Conservation (phyloP, 331 rosid genomes). For the Cydonia oblonga region DNA sequence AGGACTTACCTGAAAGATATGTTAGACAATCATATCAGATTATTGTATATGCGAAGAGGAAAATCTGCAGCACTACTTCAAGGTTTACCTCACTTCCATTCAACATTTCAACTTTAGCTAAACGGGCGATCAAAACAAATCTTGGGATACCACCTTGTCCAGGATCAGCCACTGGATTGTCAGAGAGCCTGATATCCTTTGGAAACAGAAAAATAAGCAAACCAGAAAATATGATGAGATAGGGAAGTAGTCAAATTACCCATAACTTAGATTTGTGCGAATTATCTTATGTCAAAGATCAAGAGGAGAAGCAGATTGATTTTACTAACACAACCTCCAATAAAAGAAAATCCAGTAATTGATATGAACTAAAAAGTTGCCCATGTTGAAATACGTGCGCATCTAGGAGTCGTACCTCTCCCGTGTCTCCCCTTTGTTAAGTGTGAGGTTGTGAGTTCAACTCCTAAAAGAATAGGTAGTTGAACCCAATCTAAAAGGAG, state of each 20-base stretch:
- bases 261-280: background rate
- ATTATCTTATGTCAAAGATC: background rate
- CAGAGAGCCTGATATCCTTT: constrained; percentile 85
- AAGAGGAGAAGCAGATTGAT: background rate
- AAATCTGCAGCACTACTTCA: background rate
- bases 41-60: background rate
- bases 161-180: constrained; percentile 72
- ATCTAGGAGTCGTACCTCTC: background rate
- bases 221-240: background rate
- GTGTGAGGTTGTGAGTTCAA: background rate
- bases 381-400: background rate
- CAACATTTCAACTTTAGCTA: constrained; percentile 56
- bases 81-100: constrained; percentile 84
- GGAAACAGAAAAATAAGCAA: constrained; percentile 14
- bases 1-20: constrained; percentile 43
- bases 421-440: background rate
- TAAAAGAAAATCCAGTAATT: background rate
- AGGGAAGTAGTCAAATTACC: background rate
- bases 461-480: background rate
- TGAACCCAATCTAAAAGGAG: background rate
- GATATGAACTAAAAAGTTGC: background rate
- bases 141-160: constrained; percentile 66
- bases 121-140: constrained; percentile 68
- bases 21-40: constrained; percentile 9
- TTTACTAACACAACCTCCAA: background rate